phyloP scores from a whole-genome alignment of 768 basidiomycete genomes.

The Grammothele lineata region DNA sequence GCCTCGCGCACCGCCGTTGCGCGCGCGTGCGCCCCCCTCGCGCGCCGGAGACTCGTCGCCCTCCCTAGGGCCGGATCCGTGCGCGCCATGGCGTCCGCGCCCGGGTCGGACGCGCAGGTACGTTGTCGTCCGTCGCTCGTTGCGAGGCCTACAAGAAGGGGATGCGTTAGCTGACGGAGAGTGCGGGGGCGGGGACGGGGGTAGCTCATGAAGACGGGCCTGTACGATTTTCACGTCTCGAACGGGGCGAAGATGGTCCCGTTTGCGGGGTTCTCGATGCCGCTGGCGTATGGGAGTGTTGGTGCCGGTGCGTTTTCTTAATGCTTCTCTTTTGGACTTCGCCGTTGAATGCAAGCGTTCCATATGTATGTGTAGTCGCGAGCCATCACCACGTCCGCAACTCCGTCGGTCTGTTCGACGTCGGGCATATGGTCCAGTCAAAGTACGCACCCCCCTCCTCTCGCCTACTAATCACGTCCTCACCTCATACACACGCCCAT shows the following conservation, averaged over 20 bases:
- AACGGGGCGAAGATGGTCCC: slow-evolving; percentile 92
- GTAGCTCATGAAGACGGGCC: slow-evolving; percentile 59
- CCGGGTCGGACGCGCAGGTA: too few species aligned
- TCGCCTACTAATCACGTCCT: not conserved
- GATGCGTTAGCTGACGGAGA: too few species aligned
- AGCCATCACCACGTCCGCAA: slow-evolving; percentile 88
- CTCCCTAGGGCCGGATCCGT: too few species aligned
- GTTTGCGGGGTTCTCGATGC: slow-evolving; percentile 96
- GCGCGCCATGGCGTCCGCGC: too few species aligned
- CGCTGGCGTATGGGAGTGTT: slow-evolving; percentile 75
- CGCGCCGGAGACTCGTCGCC: too few species aligned
- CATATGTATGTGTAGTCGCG: slow-evolving; percentile 47
- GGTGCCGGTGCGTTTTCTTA: slow-evolving; percentile 65
- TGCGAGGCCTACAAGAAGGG: too few species aligned
- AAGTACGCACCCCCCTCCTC: slow-evolving; percentile 45
- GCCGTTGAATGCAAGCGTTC: too few species aligned
- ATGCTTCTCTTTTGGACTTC: too few species aligned
- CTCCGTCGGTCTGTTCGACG: slow-evolving; percentile 88
- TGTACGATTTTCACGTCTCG: slow-evolving; percentile 86
- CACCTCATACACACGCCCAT: not conserved
- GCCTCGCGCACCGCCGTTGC: too few species aligned
- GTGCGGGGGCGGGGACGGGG: not conserved
- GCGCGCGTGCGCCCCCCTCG: too few species aligned
- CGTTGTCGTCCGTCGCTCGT: too few species aligned
- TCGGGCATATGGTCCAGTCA: slow-evolving; percentile 97